These are phyloP conservation scores for Chaetomiaceae sp. DNA, from an alignment of 2,329 filamentous ascomycete genomes.

Conservation along the genomic window DNA sequence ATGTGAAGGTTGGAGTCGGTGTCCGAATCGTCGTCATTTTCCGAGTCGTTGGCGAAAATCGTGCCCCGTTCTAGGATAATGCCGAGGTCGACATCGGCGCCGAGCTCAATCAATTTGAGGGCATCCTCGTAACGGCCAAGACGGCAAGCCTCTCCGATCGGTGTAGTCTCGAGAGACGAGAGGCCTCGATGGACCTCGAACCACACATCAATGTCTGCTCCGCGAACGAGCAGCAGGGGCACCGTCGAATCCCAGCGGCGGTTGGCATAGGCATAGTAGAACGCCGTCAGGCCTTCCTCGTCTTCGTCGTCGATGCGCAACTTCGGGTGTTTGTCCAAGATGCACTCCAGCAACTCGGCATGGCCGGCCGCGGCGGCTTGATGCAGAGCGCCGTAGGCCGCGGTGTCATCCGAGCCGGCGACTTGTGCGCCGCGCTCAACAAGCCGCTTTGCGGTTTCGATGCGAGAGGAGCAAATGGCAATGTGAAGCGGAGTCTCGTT, in stretches of 20 bases:
- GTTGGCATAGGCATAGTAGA: conserved; percentile 23
- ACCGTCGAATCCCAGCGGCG: conserved; percentile 19
- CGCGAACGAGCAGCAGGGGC: conserved; percentile 15
- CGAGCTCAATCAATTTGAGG: conserved; percentile 14
- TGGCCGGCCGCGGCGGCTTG: conserved; percentile 21
- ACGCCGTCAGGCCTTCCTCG: conserved; percentile 14
- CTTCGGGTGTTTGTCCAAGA: conserved; percentile 14
- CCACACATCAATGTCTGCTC: conserved; percentile 19
- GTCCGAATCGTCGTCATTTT: background rate
- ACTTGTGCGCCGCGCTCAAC: conserved; percentile 18
- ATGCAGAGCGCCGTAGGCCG: conserved; percentile 18
- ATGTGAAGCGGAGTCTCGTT: conserved; percentile 20
- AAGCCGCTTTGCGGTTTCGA: conserved; percentile 20
- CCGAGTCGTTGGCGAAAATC: too few relatives aligned
- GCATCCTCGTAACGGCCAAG: conserved; percentile 18
- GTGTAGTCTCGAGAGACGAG: conserved; percentile 15
- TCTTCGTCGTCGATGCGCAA: conserved; percentile 16
- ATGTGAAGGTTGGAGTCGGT: background rate
- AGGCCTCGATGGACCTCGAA: background rate
- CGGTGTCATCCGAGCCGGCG: background rate
- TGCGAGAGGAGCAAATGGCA: conserved; percentile 21
- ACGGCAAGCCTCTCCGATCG: conserved; percentile 15
- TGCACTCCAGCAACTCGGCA: conserved; percentile 11
- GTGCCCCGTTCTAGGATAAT: too few relatives aligned
- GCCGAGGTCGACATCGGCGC: conserved; percentile 8